These are phyloP conservation scores for Alternaria infectoria DNA, from an alignment of 2,329 filamentous ascomycete genomes.

Conservation along the genomic window DNA sequence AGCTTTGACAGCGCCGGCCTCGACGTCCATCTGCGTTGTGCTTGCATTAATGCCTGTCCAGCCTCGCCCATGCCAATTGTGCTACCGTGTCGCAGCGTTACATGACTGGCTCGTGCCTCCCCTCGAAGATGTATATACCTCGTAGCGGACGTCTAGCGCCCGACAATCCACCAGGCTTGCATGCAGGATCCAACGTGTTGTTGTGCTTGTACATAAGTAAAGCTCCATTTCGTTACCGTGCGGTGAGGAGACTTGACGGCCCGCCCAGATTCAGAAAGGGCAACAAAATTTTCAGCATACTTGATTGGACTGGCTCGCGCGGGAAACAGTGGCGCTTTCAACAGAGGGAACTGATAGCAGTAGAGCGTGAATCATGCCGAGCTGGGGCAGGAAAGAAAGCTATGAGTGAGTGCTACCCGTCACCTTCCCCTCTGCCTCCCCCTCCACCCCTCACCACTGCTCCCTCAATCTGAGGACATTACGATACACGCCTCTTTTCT, in stretches of 20 bases:
- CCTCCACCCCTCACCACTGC: conserved; percentile 11
- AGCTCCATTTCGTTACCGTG: conserved; percentile 18
- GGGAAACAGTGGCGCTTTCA: conserved; percentile 13
- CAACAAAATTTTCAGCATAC: conserved; percentile 13
- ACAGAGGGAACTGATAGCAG: conserved; percentile 25
- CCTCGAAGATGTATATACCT: conserved; percentile 4
- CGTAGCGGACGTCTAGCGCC: conserved; percentile 13
- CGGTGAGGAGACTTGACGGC: conserved; percentile 16
- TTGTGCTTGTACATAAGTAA: conserved; percentile 19
- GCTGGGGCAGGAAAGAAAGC: conserved; percentile 49
- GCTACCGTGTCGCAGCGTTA: conserved; percentile 7
- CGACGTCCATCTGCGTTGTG: conserved; percentile 8
- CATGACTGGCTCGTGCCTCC: conserved; percentile 15
- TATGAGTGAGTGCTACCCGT: conserved; percentile 45
- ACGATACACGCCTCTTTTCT: background rate
- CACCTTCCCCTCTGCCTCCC: conserved; percentile 14
- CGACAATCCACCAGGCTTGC: conserved; percentile 13
- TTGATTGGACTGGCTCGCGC: conserved; percentile 14
- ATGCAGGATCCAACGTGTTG: conserved; percentile 15
- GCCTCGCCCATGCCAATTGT: conserved; percentile 3
- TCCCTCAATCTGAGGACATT: background rate
- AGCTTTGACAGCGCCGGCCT: conserved; percentile 5
- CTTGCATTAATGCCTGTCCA: conserved; percentile 14
- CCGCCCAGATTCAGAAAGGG: conserved; percentile 19
- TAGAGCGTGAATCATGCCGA: conserved; percentile 43